phyloP scores from a whole-genome alignment of 2,329 filamentous ascomycete genomes.

The Talaromyces sp. region DNA sequence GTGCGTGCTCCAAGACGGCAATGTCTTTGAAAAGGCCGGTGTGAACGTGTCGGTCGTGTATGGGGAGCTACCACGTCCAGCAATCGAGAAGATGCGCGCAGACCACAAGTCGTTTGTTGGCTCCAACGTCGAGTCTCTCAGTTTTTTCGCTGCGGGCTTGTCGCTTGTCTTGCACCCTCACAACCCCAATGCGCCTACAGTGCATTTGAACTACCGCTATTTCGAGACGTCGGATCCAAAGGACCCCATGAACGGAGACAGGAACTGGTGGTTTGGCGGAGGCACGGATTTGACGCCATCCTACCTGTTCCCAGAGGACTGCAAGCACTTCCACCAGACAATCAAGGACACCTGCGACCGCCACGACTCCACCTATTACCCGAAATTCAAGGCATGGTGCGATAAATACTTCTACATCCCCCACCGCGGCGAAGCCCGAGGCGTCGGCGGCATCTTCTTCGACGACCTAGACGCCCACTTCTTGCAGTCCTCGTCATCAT shows the following conservation, averaged over 20 bases:
- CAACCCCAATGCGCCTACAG: conserved; percentile 96
- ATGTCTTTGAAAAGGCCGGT: conserved; percentile 95
- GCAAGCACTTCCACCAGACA: conserved; percentile 90
- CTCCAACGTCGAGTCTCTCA: conserved; percentile 70
- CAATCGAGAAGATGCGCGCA: conserved; percentile 86
- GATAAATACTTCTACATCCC: conserved; percentile 96
- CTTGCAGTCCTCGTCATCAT: conserved; percentile 32
- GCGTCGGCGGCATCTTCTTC: conserved; percentile 96
- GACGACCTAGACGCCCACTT: conserved; percentile 76
- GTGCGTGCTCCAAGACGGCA: conserved; percentile 91
- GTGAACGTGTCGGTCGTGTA: conserved; percentile 96
- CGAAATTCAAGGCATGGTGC: conserved; percentile 96
- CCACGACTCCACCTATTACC: conserved; percentile 88
- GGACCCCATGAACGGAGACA: conserved; percentile 61
- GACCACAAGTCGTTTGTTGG: conserved; percentile 87
- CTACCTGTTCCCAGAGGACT: conserved; percentile 96
- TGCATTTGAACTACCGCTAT: conserved; percentile 97
- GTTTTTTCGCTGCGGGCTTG: conserved; percentile 92
- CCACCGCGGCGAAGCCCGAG: conserved; percentile 80
- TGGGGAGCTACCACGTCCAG: conserved; percentile 77
- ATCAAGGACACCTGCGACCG: conserved; percentile 91
- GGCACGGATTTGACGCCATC: conserved; percentile 88
- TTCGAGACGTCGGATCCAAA: conserved; percentile 91
- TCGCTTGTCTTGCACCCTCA: conserved; percentile 89
- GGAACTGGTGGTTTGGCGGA: conserved; percentile 94